Evolutionary conservation across 164 flowering plant genomes (phyloP).

Genomic region (Stephania japonica): DNA sequence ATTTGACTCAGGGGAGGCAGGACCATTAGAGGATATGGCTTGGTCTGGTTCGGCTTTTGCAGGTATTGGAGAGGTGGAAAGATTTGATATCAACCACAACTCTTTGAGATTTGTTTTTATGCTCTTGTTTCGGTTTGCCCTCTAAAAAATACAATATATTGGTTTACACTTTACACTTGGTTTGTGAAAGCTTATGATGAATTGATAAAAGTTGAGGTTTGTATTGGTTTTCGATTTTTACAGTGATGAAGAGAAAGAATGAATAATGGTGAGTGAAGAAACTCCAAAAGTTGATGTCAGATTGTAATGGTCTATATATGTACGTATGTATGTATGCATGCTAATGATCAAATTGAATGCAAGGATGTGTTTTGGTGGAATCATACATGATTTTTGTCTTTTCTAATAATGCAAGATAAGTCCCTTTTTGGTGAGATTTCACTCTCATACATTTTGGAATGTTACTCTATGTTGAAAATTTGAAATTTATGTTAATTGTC

Average conservation of each 20-base stretch:
- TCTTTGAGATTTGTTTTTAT: slow-evolving; percentile 35
- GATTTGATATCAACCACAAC: slow-evolving; percentile 43
- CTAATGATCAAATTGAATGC: not conserved
- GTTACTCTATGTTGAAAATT: not conserved
- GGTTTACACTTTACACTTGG: too few species aligned
- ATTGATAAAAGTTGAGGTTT: not conserved
- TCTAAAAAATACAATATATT: not conserved
- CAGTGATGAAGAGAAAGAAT: not conserved
- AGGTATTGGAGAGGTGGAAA: slow-evolving; percentile 11
- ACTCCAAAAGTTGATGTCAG: not conserved
- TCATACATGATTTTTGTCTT: not conserved
- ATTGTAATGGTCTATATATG: too few species aligned
- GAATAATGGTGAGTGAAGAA: not conserved
- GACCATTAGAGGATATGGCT: slow-evolving; percentile 4
- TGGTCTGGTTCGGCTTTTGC: slow-evolving; percentile 11
- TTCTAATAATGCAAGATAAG: not conserved
- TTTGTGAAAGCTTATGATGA: not conserved
- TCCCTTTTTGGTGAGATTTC: not conserved
- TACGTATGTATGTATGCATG: not conserved
- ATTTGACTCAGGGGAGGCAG: not conserved
- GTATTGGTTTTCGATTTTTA: not conserved
- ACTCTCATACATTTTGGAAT: not conserved
- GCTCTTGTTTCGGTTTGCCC: slow-evolving; percentile 23
- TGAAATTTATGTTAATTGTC: too few species aligned
- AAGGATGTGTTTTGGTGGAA: not conserved